These are phyloP conservation scores for Ilyonectria destructans DNA, from an alignment of 2,329 filamentous ascomycete species.

Conservation along the genomic window DNA sequence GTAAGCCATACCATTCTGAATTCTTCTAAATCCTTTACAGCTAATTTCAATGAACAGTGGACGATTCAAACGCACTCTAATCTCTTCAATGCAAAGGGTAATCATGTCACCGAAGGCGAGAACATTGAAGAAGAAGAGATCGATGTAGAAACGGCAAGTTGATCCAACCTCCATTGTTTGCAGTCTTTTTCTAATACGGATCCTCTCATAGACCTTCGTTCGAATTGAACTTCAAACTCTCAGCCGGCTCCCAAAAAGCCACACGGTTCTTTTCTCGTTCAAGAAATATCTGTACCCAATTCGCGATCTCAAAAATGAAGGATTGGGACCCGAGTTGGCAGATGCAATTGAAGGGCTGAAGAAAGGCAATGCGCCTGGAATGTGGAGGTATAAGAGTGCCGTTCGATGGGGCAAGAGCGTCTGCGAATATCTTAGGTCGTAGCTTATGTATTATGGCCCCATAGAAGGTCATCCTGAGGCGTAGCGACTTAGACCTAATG, in stretches of 20 bases:
- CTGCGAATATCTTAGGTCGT: slow-evolving; percentile 62
- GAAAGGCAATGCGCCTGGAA: slow-evolving; percentile 66
- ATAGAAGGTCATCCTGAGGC: no score
- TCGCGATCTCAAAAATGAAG: slow-evolving; percentile 64
- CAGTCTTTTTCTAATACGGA: neutral
- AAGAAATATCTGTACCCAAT: slow-evolving; percentile 70
- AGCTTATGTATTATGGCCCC: no score
- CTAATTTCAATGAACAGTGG: slow-evolving; percentile 58
- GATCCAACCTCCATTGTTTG: neutral
- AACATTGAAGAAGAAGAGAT: slow-evolving; percentile 57
- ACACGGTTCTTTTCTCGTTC: slow-evolving; percentile 68
- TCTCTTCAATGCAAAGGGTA: slow-evolving; percentile 59
- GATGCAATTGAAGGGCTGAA: slow-evolving; percentile 68
- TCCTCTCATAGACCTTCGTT: slow-evolving; percentile 51
- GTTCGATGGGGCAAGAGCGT: slow-evolving; percentile 65
- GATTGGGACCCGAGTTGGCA: slow-evolving; percentile 62
- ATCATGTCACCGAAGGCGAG: slow-evolving; percentile 55
- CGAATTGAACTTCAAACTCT: slow-evolving; percentile 69
- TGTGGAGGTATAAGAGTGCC: slow-evolving; percentile 68
- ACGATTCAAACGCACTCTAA: slow-evolving; percentile 61
- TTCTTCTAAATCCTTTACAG: no score
- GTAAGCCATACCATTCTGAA: slow-evolving; percentile 1
- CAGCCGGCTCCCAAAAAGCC: slow-evolving; percentile 63
- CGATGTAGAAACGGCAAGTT: slow-evolving; percentile 56
- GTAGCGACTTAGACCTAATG: no score